Evolutionary conservation across 257 asterid species (phyloP), one percentile per base, ranked within the genome.

Genomic region (Buddleja alternifolia): DNA sequence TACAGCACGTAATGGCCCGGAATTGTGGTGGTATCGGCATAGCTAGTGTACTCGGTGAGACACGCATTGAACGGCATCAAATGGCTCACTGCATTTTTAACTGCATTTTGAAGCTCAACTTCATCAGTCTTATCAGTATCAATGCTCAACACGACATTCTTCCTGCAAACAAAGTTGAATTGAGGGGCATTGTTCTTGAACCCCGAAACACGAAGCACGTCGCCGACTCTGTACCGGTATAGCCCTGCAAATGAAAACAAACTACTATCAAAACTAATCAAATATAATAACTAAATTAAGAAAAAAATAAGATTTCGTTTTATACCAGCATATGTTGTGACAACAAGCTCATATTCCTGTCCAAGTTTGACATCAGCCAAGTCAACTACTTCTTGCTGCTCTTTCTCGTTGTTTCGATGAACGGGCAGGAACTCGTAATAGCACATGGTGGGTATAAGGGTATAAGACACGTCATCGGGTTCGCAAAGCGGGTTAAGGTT

Each of bases 121-220:
- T 86, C 93, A 32, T 86, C 93, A 0, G 93, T 86, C 75, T 86
- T 86, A 50, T 86, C 93, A 0, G 90, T 24, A 62, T 86, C 93
- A 0, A 86, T 86, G 82, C 93, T 86, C 7, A 86, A 56, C 6
- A 84, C 88, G 10, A 86, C 93, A 24, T 86, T 86, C 34, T 86
- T 86, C 60, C 93, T 55, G 74, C 93, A 86, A 7, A 86, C 70
- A 70, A 86, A 86, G 81, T 78, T 84, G 87, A 86, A 86, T 53
- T 86, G 90, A 0, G 93, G 93, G 21, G 93, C 88, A n/a, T 80
- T 84, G 83, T 84, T 86, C 81, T 86, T 86, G 83, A 86, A 86
- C 61, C 93, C 93, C 1, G 93, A 83, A 9, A 86, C 93, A 1
- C 79, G 77, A 3, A 86, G 85, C 17, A 86, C 79, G 46, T 86